Base-by-base conservation (phyloP, 192 early-diverging fungal species). In the Coemansia sp. region DNA sequence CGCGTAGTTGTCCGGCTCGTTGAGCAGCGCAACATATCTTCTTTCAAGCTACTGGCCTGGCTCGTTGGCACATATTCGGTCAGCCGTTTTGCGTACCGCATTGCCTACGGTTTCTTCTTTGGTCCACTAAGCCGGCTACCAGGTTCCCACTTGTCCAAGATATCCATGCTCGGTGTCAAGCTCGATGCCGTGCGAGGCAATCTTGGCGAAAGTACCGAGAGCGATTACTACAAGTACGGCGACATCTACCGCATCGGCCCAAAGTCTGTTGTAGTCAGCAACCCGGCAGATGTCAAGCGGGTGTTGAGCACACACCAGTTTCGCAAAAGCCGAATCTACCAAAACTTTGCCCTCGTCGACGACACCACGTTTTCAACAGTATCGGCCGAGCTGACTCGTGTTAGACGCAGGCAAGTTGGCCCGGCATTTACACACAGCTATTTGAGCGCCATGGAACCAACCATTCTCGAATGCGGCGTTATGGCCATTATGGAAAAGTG, bases 151-250 rank as follows among this genome's bases (percentile, higher is more conserved):
- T 23, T 64, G 26, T 68, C 72, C 22, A 68, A 68, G 57, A 11
- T 68, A 18, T 60, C 66, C 9, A 20, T 54, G 23, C 13, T 48
- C 24, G 29, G 38, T 7, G 41, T 64, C 29, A 53, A 55, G 35
- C 18, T 75, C 12, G 19, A 61, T n/a, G 62, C 62, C 0, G 6
- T 69, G 19, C 41, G 55, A 12, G 62, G 67, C 7, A 49, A 23
- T 7, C 14, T 75, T 8, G 47, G 59, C 39, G 62, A 73, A 2
- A 35, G 56, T 9, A 57, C 53, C 24, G 56, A 65, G 14, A 47
- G 26, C 22, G 60, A 68, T 20, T 66, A 78, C 54, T 64, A 66
- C 50, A 58, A 53, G 39, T 66, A 76, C 57, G 74, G 79, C 50
- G 62, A 75, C 49, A 68, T 82, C 20, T 70, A 65, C 54, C 51